Conservation (phyloP, 75 land plant genomes). For the Sequoiadendron giganteum region DNA sequence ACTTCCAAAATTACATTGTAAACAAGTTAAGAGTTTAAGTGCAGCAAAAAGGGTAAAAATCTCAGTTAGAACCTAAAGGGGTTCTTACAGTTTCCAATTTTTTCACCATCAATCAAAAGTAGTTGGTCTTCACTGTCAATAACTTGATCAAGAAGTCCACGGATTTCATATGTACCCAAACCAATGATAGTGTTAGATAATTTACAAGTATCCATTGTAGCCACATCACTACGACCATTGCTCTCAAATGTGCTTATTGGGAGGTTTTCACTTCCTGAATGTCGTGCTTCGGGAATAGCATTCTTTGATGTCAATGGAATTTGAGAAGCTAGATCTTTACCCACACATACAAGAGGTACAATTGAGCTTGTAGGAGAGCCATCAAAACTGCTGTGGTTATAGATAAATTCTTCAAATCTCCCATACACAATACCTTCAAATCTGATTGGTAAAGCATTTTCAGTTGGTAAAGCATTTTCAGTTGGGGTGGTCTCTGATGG, state of each 20-base stretch:
- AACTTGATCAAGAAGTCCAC: not conserved
- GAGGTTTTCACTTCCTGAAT: not conserved
- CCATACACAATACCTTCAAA: constrained; percentile 52
- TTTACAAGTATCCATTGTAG: not conserved
- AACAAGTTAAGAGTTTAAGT: no score
- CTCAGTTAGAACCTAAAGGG: no score
- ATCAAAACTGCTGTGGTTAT: constrained; percentile 25
- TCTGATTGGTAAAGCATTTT: constrained; percentile 10
- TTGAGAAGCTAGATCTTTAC: constrained; percentile 4
- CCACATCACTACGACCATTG: no score
- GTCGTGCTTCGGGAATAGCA: not conserved
- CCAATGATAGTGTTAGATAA: not conserved
- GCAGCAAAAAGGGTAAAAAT: no score
- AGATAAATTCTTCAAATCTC: constrained; percentile 49
- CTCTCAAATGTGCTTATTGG: not conserved
- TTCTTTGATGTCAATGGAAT: not conserved
- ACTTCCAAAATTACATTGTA: no score
- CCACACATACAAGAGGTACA: constrained; percentile 16
- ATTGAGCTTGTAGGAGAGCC: constrained; percentile 33
- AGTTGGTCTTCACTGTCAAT: constrained; percentile 7
- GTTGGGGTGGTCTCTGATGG: not conserved
- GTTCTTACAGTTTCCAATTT: no score
- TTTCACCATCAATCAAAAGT: not conserved
- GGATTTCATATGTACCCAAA: constrained; percentile 20
- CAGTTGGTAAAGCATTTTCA: not conserved